Percentiles rank a stretch among this genome's conserved stretches.
These are phyloP conservation scores for Pichia sp. DNA, from an alignment of 1,139 yeast genomes.

Conservation along the genomic window DNA sequence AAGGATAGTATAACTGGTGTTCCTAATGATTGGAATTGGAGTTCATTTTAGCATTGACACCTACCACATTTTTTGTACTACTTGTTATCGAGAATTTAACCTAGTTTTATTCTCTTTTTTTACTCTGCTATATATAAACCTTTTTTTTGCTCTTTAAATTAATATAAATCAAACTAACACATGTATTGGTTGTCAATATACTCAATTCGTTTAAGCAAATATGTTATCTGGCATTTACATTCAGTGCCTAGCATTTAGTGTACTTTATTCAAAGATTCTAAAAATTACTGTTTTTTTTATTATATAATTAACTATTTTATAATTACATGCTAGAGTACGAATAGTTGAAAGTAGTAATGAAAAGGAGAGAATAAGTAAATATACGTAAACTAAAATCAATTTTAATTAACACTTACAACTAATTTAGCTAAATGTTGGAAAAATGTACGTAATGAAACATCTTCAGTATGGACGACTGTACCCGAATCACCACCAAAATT, in stretches of 20 bases:
- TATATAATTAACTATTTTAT: background rate
- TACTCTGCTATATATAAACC: no score
- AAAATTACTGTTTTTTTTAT: no score
- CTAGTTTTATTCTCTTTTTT: background rate
- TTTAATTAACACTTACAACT: conserved; percentile 43
- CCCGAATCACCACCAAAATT: conserved; percentile 38
- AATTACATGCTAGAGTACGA: background rate
- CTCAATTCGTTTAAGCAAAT: no score
- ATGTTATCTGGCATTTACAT: no score
- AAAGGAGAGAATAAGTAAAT: background rate
- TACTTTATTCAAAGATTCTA: no score
- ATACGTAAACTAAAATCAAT: background rate
- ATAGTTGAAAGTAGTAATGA: background rate
- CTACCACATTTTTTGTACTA: background rate
- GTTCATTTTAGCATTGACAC: conserved; percentile 42
- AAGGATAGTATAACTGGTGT: conserved; percentile 34
- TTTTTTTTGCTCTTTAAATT: no score
- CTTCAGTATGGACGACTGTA: conserved; percentile 90
- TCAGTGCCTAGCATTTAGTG: no score
- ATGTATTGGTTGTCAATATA: no score
- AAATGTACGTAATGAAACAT: conserved; percentile 84
- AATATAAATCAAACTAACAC: no score
- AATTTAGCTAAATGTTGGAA: conserved; percentile 85
- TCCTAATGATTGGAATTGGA: conserved; percentile 75
- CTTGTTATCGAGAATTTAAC: background rate